phyloP scores from a whole-genome alignment of 345 rosid genomes.

The Gynandropsis gynandra region DNA sequence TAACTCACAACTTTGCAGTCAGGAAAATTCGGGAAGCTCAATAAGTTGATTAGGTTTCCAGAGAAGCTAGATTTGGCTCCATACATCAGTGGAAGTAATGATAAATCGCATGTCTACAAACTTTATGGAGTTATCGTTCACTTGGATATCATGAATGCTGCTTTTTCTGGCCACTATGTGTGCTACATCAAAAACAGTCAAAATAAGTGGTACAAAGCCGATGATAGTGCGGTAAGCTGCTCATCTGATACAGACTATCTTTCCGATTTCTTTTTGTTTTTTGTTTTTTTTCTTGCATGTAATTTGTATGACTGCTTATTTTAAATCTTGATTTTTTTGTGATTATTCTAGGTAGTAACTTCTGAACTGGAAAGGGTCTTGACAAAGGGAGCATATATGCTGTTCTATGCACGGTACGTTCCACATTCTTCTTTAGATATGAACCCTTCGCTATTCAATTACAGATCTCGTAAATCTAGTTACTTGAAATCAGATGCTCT shows the following conservation, averaged over 20 bases:
- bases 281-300: no score
- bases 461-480: background rate
- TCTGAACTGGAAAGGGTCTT: constrained; percentile 64
- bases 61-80: constrained; percentile 87
- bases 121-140: constrained; percentile 96
- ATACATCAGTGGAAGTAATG: constrained; percentile 77
- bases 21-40: constrained; percentile 93
- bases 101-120: constrained; percentile 69
- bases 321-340: background rate
- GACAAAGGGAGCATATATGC: constrained; percentile 74
- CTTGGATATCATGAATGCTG: constrained; percentile 84
- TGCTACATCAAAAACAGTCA: constrained; percentile 75
- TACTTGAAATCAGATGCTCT: constrained; percentile 47
- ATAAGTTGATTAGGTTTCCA: constrained; percentile 69
- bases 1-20: constrained; percentile 42
- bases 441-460: background rate
- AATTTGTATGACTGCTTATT: no score
- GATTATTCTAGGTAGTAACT: constrained; percentile 52
- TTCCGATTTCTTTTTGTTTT: no score
- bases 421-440: no score
- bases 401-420: constrained; percentile 77
- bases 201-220: constrained; percentile 91
- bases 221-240: constrained; percentile 72
- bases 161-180: constrained; percentile 92
- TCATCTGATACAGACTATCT: no score